These are phyloP conservation scores for Boletus pseudopeckii DNA, from an alignment of 768 basidiomycete species.

Conservation along the genomic window DNA sequence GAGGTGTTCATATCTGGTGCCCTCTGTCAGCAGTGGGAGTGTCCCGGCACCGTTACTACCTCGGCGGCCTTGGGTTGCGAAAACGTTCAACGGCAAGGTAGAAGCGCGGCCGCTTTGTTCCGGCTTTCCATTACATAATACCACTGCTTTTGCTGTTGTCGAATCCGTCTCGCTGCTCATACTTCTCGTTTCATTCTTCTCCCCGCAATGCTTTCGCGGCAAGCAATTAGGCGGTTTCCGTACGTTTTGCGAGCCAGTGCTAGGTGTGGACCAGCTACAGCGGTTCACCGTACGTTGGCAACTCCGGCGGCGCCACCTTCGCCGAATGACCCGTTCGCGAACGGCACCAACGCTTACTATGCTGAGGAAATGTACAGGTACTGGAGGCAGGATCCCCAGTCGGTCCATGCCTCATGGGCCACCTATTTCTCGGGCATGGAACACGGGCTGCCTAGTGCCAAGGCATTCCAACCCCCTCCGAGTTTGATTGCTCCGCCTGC, in stretches of 20 bases:
- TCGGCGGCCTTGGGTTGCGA: conserved; percentile 3
- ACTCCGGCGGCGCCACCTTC: conserved; percentile 57
- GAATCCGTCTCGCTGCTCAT: not conserved
- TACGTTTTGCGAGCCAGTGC: conserved; percentile 22
- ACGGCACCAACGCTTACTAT: conserved; percentile 93
- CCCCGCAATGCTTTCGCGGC: conserved; percentile 36
- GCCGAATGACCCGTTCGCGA: conserved; percentile 83
- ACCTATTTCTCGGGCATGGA: conserved; percentile 93
- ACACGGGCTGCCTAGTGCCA: conserved; percentile 70
- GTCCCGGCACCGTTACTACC: not conserved
- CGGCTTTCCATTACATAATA: conserved; percentile 15
- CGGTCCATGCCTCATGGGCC: conserved; percentile 93
- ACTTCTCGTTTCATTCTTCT: not conserved
- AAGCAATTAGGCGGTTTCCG: conserved; percentile 36
- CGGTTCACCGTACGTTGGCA: conserved; percentile 39
- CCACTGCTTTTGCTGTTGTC: not conserved
- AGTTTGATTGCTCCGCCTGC: conserved; percentile 63
- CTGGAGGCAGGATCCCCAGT: conserved; percentile 85
- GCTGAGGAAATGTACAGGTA: conserved; percentile 95
- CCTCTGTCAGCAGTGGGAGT: conserved; percentile 1
- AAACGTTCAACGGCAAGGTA: not conserved
- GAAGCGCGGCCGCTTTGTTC: conserved; percentile 13
- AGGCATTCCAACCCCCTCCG: conserved; percentile 88
- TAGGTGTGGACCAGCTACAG: conserved; percentile 15
- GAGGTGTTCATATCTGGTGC: conserved; percentile 1